Percentiles rank a stretch among this genome's conserved stretches.
These are phyloP conservation scores for Hydnum rufescens DNA, from an alignment of 768 basidiomycete genomes.

Conservation along the genomic window DNA sequence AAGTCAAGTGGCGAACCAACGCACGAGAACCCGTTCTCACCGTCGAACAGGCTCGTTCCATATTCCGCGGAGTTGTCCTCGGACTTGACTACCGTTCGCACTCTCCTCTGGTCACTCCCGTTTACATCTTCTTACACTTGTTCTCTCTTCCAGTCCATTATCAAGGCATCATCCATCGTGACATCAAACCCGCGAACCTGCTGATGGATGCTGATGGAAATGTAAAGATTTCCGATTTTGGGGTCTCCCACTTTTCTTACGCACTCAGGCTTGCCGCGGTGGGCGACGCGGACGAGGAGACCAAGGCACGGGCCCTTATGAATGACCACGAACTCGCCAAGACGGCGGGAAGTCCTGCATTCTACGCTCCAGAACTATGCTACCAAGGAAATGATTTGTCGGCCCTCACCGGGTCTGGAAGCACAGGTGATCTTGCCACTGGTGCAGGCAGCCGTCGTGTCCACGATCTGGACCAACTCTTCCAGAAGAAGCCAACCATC, in stretches of 20 bases:
- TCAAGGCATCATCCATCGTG: conserved; percentile 97
- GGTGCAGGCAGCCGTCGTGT: not conserved
- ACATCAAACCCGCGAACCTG: conserved; percentile 97
- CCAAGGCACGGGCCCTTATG: conserved; percentile 27
- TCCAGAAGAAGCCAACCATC: conserved; percentile 27
- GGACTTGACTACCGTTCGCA: conserved; percentile 87
- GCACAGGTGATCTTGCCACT: not conserved
- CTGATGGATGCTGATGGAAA: conserved; percentile 73
- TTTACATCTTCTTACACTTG: not conserved
- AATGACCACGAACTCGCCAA: conserved; percentile 78
- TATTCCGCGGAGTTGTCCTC: conserved; percentile 81
- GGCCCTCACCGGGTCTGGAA: not conserved
- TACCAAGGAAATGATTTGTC: conserved; percentile 18
- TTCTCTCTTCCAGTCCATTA: conserved; percentile 48
- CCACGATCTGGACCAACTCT: conserved; percentile 19
- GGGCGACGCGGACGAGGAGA: not conserved
- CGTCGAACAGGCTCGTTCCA: conserved; percentile 64
- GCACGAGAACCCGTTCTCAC: conserved; percentile 53
- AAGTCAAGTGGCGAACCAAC: conserved; percentile 69
- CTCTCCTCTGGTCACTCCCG: conserved; percentile 4
- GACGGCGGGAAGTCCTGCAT: conserved; percentile 87
- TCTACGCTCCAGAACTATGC: conserved; percentile 90
- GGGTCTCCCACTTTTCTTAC: conserved; percentile 89
- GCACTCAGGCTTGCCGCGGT: conserved; percentile 53
- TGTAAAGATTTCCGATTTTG: conserved; percentile 97